Base-by-base conservation (phyloP, 179 eudicot genomes). In the Corrigiola litoralis region DNA sequence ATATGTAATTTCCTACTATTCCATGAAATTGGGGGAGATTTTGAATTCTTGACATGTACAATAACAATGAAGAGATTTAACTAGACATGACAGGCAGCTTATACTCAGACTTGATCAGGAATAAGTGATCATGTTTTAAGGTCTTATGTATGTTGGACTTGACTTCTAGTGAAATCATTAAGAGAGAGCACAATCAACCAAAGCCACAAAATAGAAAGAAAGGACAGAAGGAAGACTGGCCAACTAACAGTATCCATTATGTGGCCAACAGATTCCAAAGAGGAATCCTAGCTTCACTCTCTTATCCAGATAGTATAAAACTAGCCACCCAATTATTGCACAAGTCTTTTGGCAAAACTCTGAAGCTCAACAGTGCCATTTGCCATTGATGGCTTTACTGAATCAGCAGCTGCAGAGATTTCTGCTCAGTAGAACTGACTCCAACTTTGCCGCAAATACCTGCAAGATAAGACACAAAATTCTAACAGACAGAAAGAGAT, bases 371-470 rank as follows among this genome's bases (percentile, higher is more conserved):
- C 66, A 56, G 48, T 51, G 44, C 52, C 31, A 53, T 25, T 51
- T 67, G 53, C 13, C 64, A 64, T 18, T 58, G 63, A 86, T 89
- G 98, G 96, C 88, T 41, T 74, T 90, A 68, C 69, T 81, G 13
- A 87, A 82, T 57, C 88, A 82, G 31, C 95, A 85, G 31, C 33
- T 87, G 65, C 92, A 87, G 72, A 83, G 70, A 73, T 84, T 80
- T 75, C 75, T 87, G 41, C 36, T 75, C 6, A 69, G 68, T 44
- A 77, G 69, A 58, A 73, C 61, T 66, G 68, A 69, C 78, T 37
- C 40, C 61, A 77, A 58, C 38, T 72, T 67, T 44, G 16, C 48
- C 52, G 24, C 45, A 61, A 70, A 72, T 17, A 45, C 37, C 27
- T 52, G 66, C 64, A 68, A 67, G 65, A 85, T 66, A 55, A 84